phyloP scores from a whole-genome alignment of 495 filamentous ascomycete genomes.

The Trichoderma orchidacearum region DNA sequence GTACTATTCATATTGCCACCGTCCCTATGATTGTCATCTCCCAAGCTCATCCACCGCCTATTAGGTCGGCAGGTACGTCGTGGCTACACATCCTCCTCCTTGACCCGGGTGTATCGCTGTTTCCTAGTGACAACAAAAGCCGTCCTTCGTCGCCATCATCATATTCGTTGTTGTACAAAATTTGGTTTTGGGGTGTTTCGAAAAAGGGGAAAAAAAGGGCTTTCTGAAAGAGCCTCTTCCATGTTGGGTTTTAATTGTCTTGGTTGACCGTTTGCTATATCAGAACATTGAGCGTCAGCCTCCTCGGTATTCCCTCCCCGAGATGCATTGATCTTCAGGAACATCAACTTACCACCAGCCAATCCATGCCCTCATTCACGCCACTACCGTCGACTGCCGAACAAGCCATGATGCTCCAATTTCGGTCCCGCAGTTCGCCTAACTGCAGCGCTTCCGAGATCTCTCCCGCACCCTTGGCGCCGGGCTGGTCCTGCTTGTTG shows the following conservation, averaged over 20 bases:
- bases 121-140: background rate
- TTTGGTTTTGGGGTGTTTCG: background rate
- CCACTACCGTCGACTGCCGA: constrained; percentile 91
- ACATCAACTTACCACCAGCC: constrained; percentile 70
- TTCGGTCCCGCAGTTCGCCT: constrained; percentile 83
- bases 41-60: background rate
- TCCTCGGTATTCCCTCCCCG: constrained; percentile 1
- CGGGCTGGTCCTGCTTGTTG: constrained; percentile 98
- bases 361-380: constrained; percentile 95
- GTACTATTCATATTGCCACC: background rate
- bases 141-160: background rate
- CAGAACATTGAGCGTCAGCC: constrained; percentile 8
- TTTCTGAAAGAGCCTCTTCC: background rate
- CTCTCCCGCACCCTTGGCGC: constrained; percentile 90
- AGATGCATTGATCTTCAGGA: background rate
- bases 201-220: background rate
- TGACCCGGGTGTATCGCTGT: background rate
- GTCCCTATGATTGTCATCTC: background rate
- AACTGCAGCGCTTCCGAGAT: constrained; percentile 86
- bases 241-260: constrained; percentile 13
- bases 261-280: constrained; percentile 34
- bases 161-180: background rate
- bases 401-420: constrained; percentile 98
- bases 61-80: background rate
- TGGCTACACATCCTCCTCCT: background rate